phyloP scores from a whole-genome alignment of 2,329 filamentous ascomycete species.

The Hortaea werneckii region DNA sequence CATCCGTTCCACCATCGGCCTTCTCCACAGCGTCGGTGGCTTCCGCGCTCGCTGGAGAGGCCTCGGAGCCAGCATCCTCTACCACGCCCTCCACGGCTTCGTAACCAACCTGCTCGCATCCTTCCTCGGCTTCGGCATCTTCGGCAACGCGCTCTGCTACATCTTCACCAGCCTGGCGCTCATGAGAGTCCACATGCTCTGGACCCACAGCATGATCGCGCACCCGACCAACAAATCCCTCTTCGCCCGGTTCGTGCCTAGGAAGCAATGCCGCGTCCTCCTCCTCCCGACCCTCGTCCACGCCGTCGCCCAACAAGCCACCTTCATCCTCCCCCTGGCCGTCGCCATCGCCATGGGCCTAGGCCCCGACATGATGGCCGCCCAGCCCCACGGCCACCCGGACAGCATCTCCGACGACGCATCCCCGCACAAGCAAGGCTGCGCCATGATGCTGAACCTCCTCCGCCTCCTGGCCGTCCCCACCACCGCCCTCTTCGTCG shows the following conservation, averaged over 20 bases:
- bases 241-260: slow-evolving; percentile 59
- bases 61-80: slow-evolving; percentile 23
- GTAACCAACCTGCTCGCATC: slow-evolving; percentile 17
- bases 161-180: slow-evolving; percentile 51
- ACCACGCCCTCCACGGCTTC: slow-evolving; percentile 23
- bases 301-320: slow-evolving; percentile 44
- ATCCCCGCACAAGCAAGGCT: slow-evolving; percentile 14
- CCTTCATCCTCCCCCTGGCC: slow-evolving; percentile 40
- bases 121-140: slow-evolving; percentile 37
- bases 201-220: slow-evolving; percentile 81
- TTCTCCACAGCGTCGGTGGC: slow-evolving; percentile 42
- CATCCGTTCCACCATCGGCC: slow-evolving; percentile 47
- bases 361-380: not conserved
- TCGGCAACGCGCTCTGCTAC: slow-evolving; percentile 38
- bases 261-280: slow-evolving; percentile 57
- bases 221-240: slow-evolving; percentile 51
- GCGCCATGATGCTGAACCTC: slow-evolving; percentile 20
- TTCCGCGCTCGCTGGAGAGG: slow-evolving; percentile 28
- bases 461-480: slow-evolving; percentile 34
- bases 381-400: slow-evolving; percentile 4
- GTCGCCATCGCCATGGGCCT: slow-evolving; percentile 40
- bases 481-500: slow-evolving; percentile 34
- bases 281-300: slow-evolving; percentile 57
- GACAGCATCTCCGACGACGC: slow-evolving; percentile 19
- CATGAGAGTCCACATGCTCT: slow-evolving; percentile 61